Conservation (phyloP, 73 alveolate species). For the Paramecium tetraurelia region DNA sequence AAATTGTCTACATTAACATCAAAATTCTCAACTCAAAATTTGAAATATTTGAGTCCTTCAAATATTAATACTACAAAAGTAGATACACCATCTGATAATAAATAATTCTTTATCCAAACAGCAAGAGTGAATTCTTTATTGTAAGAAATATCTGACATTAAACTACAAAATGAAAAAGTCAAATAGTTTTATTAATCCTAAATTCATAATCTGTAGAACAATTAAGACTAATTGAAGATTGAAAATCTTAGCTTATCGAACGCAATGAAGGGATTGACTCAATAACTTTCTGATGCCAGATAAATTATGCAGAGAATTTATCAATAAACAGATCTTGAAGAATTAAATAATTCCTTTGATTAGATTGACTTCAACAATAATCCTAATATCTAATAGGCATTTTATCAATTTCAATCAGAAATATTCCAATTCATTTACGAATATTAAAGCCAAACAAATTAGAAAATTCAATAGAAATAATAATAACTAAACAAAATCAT, state of each 20-base stretch:
- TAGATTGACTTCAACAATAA: background rate
- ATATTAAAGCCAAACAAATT: background rate
- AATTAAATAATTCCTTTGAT: background rate
- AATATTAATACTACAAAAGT: background rate
- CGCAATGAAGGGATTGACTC: background rate
- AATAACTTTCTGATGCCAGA: background rate
- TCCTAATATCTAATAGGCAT: background rate
- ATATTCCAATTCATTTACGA: background rate
- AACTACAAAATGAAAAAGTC: slow-evolving; percentile 9
- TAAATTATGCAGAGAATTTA: background rate
- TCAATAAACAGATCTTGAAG: background rate
- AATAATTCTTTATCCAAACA: background rate
- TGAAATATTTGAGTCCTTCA: background rate
- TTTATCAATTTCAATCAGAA: background rate
- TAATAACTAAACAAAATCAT: background rate
- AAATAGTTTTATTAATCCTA: background rate
- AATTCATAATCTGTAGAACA: background rate
- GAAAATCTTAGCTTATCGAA: background rate
- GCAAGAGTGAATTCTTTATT: background rate
- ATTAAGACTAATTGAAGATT: background rate
- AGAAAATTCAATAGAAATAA: background rate
- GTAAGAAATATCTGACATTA: background rate
- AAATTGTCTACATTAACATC: background rate
- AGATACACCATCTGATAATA: background rate
- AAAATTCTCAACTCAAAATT: background rate